phyloP scores from a whole-genome alignment of 352 stramenopile genomes.

The Phytophthora constricta region DNA sequence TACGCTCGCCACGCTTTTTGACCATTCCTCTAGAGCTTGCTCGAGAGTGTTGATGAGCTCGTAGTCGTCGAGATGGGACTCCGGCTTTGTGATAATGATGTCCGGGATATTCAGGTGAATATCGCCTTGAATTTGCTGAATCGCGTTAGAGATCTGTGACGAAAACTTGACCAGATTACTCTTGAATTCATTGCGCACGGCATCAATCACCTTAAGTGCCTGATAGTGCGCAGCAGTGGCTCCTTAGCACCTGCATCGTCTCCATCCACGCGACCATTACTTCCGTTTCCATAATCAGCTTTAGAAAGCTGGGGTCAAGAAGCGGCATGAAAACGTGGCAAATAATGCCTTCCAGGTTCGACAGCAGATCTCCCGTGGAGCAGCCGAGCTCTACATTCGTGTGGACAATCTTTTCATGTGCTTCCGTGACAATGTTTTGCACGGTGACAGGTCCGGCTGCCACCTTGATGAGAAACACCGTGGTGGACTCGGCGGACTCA shows the following conservation, averaged over 20 bases:
- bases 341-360: slow-evolving; percentile 87
- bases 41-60: slow-evolving; percentile 91
- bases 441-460: slow-evolving; percentile 54
- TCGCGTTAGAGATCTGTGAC: slow-evolving; percentile 92
- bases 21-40: slow-evolving; percentile 93
- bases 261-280: slow-evolving; percentile 16
- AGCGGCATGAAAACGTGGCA: slow-evolving; percentile 91
- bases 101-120: slow-evolving; percentile 94
- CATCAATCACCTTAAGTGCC: slow-evolving; percentile 83
- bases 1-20: slow-evolving; percentile 88
- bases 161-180: slow-evolving; percentile 93
- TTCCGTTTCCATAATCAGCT: slow-evolving; percentile 21
- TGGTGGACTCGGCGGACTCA: slow-evolving; percentile 65
- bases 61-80: slow-evolving; percentile 86
- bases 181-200: slow-evolving; percentile 89
- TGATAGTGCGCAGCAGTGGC: slow-evolving; percentile 41
- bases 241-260: slow-evolving; percentile 18
- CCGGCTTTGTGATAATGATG: slow-evolving; percentile 89
- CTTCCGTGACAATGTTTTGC: slow-evolving; percentile 34
- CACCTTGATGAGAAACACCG: slow-evolving; percentile 86
- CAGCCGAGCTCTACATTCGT: slow-evolving; percentile 87
- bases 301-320: slow-evolving; percentile 74
- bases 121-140: slow-evolving; percentile 94
- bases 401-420: slow-evolving; percentile 58
- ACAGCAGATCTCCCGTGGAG: slow-evolving; percentile 85